Evolutionary conservation across 1,284 basidiomycete species (phyloP).

Genomic region (Puccinia sorghi): DNA sequence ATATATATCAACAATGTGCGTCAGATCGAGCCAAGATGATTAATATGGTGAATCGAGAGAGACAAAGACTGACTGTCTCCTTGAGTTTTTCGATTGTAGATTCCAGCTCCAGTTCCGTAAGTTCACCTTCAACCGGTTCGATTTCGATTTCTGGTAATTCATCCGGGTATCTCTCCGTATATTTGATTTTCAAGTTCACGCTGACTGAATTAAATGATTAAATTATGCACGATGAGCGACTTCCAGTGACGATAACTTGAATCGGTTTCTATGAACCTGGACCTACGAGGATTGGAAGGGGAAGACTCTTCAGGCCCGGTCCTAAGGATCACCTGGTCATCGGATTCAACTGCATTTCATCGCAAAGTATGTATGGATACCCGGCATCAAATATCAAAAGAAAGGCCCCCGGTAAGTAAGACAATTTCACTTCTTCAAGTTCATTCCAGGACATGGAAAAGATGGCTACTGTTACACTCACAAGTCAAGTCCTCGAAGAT

Average conservation of each 20-base stretch:
- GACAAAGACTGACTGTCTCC: conserved; percentile 21
- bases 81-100: conserved; percentile 25
- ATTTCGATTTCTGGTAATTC: conserved; percentile 35
- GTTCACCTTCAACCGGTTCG: conserved; percentile 17
- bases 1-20: background rate
- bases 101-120: conserved; percentile 1
- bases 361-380: background rate
- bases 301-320: conserved; percentile 28
- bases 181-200: conserved; percentile 33
- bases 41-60: background rate
- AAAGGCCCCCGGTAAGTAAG: background rate
- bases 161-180: conserved; percentile 30
- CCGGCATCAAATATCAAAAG: background rate
- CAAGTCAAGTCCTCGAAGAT: conserved; percentile 35
- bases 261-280: background rate
- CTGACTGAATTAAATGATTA: background rate
- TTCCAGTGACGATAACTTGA: background rate
- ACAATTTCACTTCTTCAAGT: background rate
- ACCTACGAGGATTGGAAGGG: conserved; percentile 34
- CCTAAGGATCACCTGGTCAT: conserved; percentile 31
- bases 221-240: background rate
- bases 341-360: conserved; percentile 14
- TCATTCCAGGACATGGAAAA: background rate
- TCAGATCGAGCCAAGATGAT: conserved; percentile 1
- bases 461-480: background rate